Conservation (phyloP, 2,329 filamentous ascomycete genomes). For the Pseudogymnoascus sp. region DNA sequence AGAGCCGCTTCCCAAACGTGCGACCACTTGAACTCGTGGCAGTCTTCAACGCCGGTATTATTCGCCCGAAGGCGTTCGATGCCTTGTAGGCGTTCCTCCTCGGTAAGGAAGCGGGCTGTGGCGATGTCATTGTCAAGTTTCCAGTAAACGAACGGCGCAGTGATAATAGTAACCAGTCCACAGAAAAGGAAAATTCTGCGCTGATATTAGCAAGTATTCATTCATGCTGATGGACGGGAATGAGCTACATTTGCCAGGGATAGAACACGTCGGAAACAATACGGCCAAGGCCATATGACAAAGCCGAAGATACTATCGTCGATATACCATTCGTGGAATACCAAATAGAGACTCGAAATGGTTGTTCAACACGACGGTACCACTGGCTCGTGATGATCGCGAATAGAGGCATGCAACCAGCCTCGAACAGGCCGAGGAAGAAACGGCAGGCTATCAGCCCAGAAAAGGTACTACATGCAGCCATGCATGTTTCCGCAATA, state of each 20-base stretch:
- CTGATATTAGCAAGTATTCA: conserved; percentile 11
- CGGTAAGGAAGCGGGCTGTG: conserved; percentile 49
- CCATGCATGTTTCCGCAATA: conserved; percentile 39
- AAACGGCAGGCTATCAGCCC: conserved; percentile 43
- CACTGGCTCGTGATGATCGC: conserved; percentile 49
- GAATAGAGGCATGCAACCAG: conserved; percentile 46
- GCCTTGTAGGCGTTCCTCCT: conserved; percentile 45
- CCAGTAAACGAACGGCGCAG: conserved; percentile 52
- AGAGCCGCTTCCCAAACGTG: conserved; percentile 47
- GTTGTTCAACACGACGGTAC: conserved; percentile 51
- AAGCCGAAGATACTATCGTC: conserved; percentile 42
- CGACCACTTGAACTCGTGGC: conserved; percentile 48
- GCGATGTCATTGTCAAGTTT: conserved; percentile 50
- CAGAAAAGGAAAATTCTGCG: conserved; percentile 35
- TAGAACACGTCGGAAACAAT: conserved; percentile 44
- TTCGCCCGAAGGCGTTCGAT: conserved; percentile 41
- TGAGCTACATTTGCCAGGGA: conserved; percentile 44
- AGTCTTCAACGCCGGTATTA: conserved; percentile 49
- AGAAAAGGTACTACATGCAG: conserved; percentile 43
- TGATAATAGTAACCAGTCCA: conserved; percentile 41
- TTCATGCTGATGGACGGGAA: conserved; percentile 41
- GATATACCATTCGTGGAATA: conserved; percentile 49
- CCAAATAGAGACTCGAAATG: conserved; percentile 51
- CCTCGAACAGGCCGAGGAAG: conserved; percentile 46
- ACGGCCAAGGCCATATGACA: conserved; percentile 52